Conservation (phyloP, 345 rosid species). For the Nephelium lappaceum region DNA sequence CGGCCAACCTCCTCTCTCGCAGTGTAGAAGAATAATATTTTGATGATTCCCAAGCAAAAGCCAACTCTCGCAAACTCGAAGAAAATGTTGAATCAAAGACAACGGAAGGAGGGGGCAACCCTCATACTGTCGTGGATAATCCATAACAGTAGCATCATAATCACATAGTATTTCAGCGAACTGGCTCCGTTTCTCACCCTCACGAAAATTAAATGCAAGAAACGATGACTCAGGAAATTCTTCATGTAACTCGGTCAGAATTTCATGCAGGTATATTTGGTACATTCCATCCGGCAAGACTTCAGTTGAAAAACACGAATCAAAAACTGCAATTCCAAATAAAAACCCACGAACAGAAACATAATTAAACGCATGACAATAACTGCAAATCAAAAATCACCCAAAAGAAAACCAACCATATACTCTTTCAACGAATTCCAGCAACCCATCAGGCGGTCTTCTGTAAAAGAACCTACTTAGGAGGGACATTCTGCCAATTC, state of each 20-base stretch:
- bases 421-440: constrained; percentile 93
- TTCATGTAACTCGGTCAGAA: constrained; percentile 74
- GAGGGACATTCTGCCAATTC: constrained; percentile 60
- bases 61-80: constrained; percentile 88
- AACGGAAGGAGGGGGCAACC: constrained; percentile 91
- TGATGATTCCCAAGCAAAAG: constrained; percentile 72
- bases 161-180: constrained; percentile 71
- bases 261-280: constrained; percentile 69
- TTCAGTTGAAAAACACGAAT: constrained; percentile 94
- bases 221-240: constrained; percentile 82
- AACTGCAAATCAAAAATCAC: neutral
- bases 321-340: constrained; percentile 64
- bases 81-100: constrained; percentile 88
- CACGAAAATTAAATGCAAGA: constrained; percentile 86
- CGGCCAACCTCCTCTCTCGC: constrained; percentile 99
- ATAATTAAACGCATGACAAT: neutral
- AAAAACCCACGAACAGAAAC: constrained; percentile 2
- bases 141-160: constrained; percentile 84
- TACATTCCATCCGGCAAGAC: constrained; percentile 72
- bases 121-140: constrained; percentile 93
- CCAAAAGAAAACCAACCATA: constrained; percentile 55
- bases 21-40: constrained; percentile 80
- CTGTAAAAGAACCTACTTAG: constrained; percentile 86
- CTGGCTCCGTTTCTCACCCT: constrained; percentile 78
- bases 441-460: constrained; percentile 97